Percentiles rank a stretch among this genome's conserved stretches.
Evolutionary conservation across 768 basidiomycete species (phyloP).

Genomic region (Pisolithus marmoratus): DNA sequence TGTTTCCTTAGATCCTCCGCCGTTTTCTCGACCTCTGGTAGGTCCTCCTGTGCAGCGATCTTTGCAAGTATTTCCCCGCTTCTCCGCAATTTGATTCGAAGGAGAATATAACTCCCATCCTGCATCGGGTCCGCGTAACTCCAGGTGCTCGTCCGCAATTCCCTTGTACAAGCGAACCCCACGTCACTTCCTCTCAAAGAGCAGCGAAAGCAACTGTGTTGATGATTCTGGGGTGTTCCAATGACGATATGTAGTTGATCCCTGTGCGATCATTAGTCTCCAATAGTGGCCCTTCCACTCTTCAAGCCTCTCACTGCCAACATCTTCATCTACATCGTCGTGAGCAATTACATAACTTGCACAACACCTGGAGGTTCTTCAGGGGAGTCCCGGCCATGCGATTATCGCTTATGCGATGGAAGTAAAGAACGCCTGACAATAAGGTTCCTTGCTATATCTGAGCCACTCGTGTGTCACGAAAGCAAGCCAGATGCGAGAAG

Average conservation of each 20-base stretch:
- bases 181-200: not conserved
- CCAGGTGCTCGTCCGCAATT: not conserved
- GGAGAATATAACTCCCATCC: not conserved
- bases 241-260: not conserved
- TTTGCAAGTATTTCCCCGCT: slow-evolving; percentile 4
- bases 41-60: slow-evolving; percentile 3
- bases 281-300: not conserved
- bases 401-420: slow-evolving; percentile 27
- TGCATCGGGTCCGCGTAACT: not conserved
- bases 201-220: not conserved
- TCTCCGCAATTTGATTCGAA: not conserved
- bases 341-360: slow-evolving; percentile 39
- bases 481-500: not conserved
- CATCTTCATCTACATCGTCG: slow-evolving; percentile 41
- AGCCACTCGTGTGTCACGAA: not conserved
- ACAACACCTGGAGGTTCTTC: slow-evolving; percentile 36
- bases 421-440: slow-evolving; percentile 40
- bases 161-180: not conserved
- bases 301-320: not conserved
- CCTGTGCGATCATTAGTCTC: not conserved
- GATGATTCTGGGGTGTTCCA: not conserved
- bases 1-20: slow-evolving; percentile 3
- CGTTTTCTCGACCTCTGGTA: not conserved
- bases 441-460: slow-evolving; percentile 9
- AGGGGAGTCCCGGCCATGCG: slow-evolving; percentile 34